Evolutionary conservation across 176 grass and related monocot genomes (phyloP).

Genomic region (Areca catechu): DNA sequence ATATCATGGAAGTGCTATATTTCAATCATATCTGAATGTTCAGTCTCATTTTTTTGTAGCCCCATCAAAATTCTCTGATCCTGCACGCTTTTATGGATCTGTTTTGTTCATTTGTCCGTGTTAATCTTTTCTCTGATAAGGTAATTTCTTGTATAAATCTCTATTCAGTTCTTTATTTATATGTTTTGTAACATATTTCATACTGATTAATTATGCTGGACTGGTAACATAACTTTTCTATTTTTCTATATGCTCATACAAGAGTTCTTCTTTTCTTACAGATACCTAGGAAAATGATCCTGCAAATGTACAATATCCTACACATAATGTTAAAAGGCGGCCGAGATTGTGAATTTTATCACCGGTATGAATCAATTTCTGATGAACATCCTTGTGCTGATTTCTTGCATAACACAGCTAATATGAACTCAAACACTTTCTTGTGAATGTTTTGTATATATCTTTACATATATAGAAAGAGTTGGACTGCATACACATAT

Average conservation of each 20-base stretch:
- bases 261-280: conserved; percentile 22
- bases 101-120: conserved; percentile 84
- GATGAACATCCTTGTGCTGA: conserved; percentile 1
- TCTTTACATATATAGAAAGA: no score
- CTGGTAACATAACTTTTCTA: conserved; percentile 11
- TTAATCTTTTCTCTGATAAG: conserved; percentile 97
- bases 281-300: conserved; percentile 99
- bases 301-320: conserved; percentile 92
- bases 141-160: conserved; percentile 20
- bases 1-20: neutral
- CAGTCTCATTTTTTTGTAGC: conserved; percentile 36
- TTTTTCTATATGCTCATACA: conserved; percentile 4
- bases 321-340: conserved; percentile 81
- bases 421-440: no score
- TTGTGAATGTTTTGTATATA: no score
- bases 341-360: conserved; percentile 96
- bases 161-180: no score
- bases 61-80: conserved; percentile 97
- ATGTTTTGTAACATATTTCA: no score
- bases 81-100: conserved; percentile 99
- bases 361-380: conserved; percentile 46
- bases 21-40: conserved; percentile 8
- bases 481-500: no score
- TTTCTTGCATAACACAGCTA: no score
- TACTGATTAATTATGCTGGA: no score